phyloP scores from a whole-genome alignment of 352 stramenopile species.

The Phytophthora vignae region DNA sequence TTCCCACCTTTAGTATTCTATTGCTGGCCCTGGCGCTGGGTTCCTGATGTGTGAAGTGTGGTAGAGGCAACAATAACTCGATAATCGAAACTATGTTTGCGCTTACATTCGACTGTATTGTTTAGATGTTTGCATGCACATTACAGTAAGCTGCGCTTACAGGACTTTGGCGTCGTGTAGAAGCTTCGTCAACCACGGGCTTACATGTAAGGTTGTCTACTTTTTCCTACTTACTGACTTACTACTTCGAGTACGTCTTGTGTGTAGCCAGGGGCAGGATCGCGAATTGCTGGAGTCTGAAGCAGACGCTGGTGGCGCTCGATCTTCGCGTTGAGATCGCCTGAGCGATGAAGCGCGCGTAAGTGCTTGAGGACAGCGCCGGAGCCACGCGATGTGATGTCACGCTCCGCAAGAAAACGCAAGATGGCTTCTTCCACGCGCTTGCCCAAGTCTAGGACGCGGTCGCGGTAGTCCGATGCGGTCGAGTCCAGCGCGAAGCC shows the following conservation, averaged over 20 bases:
- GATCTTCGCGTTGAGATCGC: neutral
- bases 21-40: too few species aligned
- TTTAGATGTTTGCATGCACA: too few species aligned
- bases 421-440: slow-evolving; percentile 4
- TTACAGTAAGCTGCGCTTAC: too few species aligned
- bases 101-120: too few species aligned
- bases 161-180: too few species aligned
- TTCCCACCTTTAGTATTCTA: neutral
- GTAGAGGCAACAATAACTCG: too few species aligned
- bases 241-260: slow-evolving; percentile 16
- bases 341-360: neutral
- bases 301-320: neutral
- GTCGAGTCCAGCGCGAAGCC: slow-evolving; percentile 6
- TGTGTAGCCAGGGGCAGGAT: slow-evolving; percentile 16
- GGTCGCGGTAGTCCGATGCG: slow-evolving; percentile 8
- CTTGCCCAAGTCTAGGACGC: slow-evolving; percentile 5
- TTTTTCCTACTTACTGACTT: neutral
- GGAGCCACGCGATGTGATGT: slow-evolving; percentile 5
- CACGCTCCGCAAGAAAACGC: slow-evolving; percentile 1
- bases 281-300: neutral
- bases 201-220: too few species aligned
- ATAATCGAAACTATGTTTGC: too few species aligned
- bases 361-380: slow-evolving; percentile 21
- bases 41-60: too few species aligned
- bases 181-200: too few species aligned